Evolutionary conservation across 441 rosid species (phyloP).

Genomic region (Populus tomentosa): DNA sequence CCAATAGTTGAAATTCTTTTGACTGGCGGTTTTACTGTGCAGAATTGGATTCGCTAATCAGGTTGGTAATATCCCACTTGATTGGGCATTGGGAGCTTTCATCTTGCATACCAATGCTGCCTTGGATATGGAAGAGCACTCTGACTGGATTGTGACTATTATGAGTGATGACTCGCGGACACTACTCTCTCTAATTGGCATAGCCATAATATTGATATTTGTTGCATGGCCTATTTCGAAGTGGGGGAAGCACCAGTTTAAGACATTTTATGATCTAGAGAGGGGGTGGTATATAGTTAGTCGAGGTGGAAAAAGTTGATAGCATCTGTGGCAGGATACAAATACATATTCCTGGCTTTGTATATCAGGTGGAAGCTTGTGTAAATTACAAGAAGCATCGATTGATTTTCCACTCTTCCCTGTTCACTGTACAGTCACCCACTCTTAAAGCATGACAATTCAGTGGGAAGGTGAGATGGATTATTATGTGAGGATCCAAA

Average conservation of each 20-base stretch:
- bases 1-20: neutral
- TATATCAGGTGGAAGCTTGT: conserved; percentile 9
- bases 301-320: conserved; percentile 48
- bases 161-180: conserved; percentile 44
- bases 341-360: conserved; percentile 4
- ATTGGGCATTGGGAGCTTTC: conserved; percentile 96
- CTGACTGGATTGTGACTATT: conserved; percentile 45
- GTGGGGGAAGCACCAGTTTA: conserved; percentile 81
- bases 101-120: conserved; percentile 53
- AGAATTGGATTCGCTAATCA: conserved; percentile 67
- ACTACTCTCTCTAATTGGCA: conserved; percentile 37
- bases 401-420: neutral
- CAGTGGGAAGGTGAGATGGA: neutral
- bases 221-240: conserved; percentile 57
- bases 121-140: conserved; percentile 20
- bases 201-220: conserved; percentile 41
- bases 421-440: neutral
- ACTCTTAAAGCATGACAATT: neutral
- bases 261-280: conserved; percentile 85
- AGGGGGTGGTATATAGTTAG: conserved; percentile 83
- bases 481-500: neutral
- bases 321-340: neutral
- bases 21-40: conserved; percentile 15
- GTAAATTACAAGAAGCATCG: neutral
- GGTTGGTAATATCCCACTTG: conserved; percentile 74